These are phyloP conservation scores for Suillus variegatus DNA, from an alignment of 768 basidiomycete species.

Conservation along the genomic window DNA sequence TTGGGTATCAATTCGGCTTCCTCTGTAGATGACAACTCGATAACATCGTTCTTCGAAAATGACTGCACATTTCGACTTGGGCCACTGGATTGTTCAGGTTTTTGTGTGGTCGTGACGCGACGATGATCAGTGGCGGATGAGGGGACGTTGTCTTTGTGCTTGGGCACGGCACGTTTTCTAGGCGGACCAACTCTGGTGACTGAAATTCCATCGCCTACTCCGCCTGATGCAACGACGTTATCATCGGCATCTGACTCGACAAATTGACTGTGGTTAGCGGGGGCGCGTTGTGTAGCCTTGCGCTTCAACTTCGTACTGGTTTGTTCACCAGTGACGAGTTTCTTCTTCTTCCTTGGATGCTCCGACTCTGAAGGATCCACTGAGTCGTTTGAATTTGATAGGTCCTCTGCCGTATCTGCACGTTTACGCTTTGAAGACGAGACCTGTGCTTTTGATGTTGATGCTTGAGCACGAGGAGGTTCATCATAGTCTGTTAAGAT, in stretches of 20 bases:
- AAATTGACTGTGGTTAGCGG: neutral
- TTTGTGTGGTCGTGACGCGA: neutral
- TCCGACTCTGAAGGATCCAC: neutral
- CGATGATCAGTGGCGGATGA: neutral
- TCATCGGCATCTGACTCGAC: conserved; percentile 13
- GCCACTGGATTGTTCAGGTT: neutral
- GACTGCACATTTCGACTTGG: neutral
- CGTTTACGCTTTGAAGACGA: neutral
- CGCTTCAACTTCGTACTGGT: neutral
- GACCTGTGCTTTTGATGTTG: neutral
- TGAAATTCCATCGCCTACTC: neutral
- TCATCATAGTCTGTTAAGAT: neutral
- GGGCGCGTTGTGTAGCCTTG: neutral
- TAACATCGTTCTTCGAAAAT: neutral
- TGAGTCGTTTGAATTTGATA: neutral
- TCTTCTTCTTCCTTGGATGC: conserved; percentile 2
- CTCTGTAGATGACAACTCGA: neutral
- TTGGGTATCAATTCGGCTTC: neutral
- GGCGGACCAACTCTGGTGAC: neutral
- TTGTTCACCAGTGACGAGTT: neutral
- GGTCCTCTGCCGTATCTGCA: neutral
- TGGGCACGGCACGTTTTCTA: conserved; percentile 5
- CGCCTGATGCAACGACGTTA: neutral
- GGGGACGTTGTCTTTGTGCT: conserved; percentile 17
- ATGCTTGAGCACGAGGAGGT: conserved; percentile 1